Evolutionary conservation across 352 stramenopile species (phyloP).

Genomic region (Phytophthora fragariaefolia): DNA sequence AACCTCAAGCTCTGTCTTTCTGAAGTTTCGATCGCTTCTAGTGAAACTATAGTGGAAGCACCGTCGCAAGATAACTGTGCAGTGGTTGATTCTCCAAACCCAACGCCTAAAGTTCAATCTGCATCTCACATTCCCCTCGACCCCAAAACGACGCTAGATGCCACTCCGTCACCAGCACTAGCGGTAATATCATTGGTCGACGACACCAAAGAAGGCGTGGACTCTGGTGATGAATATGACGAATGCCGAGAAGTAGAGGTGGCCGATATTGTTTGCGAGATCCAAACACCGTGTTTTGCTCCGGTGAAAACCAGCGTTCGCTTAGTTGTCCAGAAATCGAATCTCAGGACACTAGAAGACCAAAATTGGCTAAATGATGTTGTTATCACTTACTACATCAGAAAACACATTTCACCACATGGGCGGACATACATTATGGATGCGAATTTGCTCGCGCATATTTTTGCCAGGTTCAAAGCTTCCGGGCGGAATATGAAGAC

Average conservation of each 20-base stretch:
- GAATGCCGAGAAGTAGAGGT: not conserved
- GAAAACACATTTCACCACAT: not conserved
- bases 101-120: too few relatives aligned
- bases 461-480: not conserved
- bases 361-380: slow-evolving; percentile 3
- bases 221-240: too few relatives aligned
- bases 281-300: not conserved
- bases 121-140: too few relatives aligned
- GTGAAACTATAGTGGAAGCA: too few relatives aligned
- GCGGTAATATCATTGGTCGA: not conserved
- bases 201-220: not conserved
- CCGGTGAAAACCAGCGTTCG: not conserved
- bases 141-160: too few relatives aligned
- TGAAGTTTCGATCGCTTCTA: too few relatives aligned
- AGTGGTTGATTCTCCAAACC: too few relatives aligned
- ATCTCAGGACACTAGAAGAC: not conserved
- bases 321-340: not conserved
- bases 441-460: slow-evolving; percentile 4
- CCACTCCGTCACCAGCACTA: too few relatives aligned
- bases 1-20: too few relatives aligned
- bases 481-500: not conserved
- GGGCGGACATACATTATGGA: slow-evolving; percentile 5
- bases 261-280: not conserved
- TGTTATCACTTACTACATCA: slow-evolving; percentile 3
- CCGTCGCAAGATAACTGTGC: too few relatives aligned